These are phyloP conservation scores for Plectranthus barbatus DNA, from an alignment of 257 asterid species.

Conservation along the genomic window DNA sequence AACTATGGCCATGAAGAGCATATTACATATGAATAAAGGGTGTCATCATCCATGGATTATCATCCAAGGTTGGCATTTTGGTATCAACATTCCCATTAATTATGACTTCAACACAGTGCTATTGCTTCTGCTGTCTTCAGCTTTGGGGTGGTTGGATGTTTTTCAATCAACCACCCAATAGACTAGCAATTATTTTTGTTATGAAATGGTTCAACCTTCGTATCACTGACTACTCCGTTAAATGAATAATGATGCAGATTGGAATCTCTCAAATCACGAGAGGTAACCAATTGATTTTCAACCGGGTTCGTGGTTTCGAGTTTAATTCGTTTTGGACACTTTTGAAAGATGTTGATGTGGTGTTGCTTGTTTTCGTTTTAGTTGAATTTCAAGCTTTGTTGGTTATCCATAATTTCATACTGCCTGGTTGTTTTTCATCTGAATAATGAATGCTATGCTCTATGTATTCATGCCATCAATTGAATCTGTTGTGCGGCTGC, in stretches of 20 bases:
- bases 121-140: neutral
- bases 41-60: constrained; percentile 18
- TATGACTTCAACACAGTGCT: neutral
- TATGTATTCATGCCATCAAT: too few species aligned
- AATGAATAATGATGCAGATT: constrained; percentile 22
- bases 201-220: neutral
- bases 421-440: too few species aligned
- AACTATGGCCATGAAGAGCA: constrained; percentile 70
- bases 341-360: neutral
- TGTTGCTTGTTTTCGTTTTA: neutral
- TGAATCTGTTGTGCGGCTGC: too few species aligned
- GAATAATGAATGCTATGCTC: too few species aligned
- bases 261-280: neutral
- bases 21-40: constrained; percentile 24
- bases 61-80: constrained; percentile 20
- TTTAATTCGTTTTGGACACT: neutral
- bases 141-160: neutral
- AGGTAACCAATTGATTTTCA: neutral
- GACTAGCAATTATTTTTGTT: neutral
- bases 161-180: neutral
- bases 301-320: constrained; percentile 12
- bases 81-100: neutral
- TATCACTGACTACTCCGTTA: neutral
- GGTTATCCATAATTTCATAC: too few species aligned
- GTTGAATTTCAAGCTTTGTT: neutral